These are phyloP conservation scores for Trametes cingulata DNA, from an alignment of 768 basidiomycete species.

Conservation along the genomic window DNA sequence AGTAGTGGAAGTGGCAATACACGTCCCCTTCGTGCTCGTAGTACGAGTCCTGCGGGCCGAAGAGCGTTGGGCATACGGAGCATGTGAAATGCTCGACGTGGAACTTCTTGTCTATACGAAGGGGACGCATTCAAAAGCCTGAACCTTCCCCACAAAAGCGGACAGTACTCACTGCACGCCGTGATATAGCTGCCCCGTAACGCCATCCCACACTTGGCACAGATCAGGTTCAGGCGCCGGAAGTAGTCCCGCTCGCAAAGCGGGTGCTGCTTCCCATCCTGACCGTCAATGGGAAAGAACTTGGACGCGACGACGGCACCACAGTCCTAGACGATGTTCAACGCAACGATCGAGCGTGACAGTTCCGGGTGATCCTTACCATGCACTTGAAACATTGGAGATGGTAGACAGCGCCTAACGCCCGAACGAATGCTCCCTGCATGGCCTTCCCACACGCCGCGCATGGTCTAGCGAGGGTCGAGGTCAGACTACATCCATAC, in stretches of 20 bases:
- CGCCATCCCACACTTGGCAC: slow-evolving; percentile 93
- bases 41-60: slow-evolving; percentile 98
- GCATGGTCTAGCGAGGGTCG: slow-evolving; percentile 54
- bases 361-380: slow-evolving; percentile 48
- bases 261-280: slow-evolving; percentile 85
- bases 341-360: slow-evolving; percentile 11
- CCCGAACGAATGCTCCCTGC: slow-evolving; percentile 96
- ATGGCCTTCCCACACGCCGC: slow-evolving; percentile 78
- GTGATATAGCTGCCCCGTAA: slow-evolving; percentile 98
- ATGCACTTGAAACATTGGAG: slow-evolving; percentile 98
- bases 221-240: slow-evolving; percentile 91
- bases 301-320: slow-evolving; percentile 95
- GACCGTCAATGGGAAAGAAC: slow-evolving; percentile 97
- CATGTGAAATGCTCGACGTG: slow-evolving; percentile 99
- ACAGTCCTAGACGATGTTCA: slow-evolving; percentile 69
- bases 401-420: slow-evolving; percentile 91
- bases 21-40: slow-evolving; percentile 99
- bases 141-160: neutral
- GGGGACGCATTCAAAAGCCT: neutral
- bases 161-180: slow-evolving; percentile 80
- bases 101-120: slow-evolving; percentile 84
- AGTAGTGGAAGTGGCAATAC: slow-evolving; percentile 99
- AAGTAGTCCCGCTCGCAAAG: slow-evolving; percentile 99
- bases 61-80: slow-evolving; percentile 92
- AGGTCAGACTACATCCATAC: slow-evolving; percentile 20